Base-by-base conservation (phyloP, 164 flowering plant genomes). In the Umbellularia californica region DNA sequence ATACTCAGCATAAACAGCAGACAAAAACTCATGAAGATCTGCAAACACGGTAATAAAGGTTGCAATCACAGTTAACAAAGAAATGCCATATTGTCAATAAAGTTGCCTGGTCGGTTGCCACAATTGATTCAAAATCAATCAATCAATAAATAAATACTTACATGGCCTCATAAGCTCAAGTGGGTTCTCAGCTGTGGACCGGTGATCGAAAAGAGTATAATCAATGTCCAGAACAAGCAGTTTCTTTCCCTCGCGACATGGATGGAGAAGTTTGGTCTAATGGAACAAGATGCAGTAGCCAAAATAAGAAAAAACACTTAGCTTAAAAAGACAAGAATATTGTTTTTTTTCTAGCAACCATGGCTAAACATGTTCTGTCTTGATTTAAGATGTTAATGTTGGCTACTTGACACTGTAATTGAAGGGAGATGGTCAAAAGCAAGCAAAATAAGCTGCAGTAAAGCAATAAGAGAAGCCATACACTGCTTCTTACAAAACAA, bases 91-190 rank as follows among this genome's bases (percentile, higher is more conserved):
- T 30, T 25, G 23, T 71, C 11, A 41, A 30, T 14, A n/a, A 27
- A 71, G 7, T 55, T 22, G 19, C 62, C 27, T 24, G 65, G 27
- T 15, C n/a, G 68, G 47, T 41, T 41, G 47, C 47, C 47, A 41
- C 47, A 41, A 41, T 41, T 41, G 47, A 41, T 5, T 1, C 47
- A 41, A 41, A 41, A 41, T 1, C 7, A 41, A 41, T 41, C 11
- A 41, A 41, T 41, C 47, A 41, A 41, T 41, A 7, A 5, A 68
- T 22, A 65, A 25, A 30, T 3, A 78, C 97, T 85, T 77, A 96
- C 99, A 94, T 68, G 99, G 99, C 58, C 99, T 86, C 99, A 96
- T 96, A 67, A 94, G 96, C 80, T 96, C 84, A 78, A 90, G 89
- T 13, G 99, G 97, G 73, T 94, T 93, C 82, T 96, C 99, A 33